phyloP scores from a whole-genome alignment of 2,329 filamentous ascomycete genomes.

The Epichloe gansuensis region DNA sequence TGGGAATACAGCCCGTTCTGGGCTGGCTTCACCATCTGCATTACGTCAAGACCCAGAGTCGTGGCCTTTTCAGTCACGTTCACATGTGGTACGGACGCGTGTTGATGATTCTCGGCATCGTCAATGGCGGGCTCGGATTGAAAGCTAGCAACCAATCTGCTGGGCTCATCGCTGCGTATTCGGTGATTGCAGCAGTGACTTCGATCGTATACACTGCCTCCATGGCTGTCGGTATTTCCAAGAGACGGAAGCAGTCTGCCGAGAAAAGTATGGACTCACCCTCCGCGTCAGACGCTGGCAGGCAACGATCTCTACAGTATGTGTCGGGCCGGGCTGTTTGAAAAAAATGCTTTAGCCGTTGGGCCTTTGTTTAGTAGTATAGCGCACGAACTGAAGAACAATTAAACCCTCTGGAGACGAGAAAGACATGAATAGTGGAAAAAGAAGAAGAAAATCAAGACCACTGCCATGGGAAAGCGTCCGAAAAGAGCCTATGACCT shows the following conservation, averaged over 20 bases:
- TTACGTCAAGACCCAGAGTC: constrained; percentile 34
- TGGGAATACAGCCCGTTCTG: constrained; percentile 46
- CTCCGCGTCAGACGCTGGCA: not conserved
- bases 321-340: not conserved
- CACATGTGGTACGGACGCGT: constrained; percentile 53
- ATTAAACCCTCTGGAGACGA: not conserved
- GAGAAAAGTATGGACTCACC: not conserved
- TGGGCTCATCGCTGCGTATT: constrained; percentile 39
- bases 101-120: constrained; percentile 44
- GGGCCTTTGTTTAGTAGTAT: too few species aligned
- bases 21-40: constrained; percentile 46
- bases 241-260: not conserved
- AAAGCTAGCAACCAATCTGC: constrained; percentile 30
- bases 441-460: not conserved
- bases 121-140: constrained; percentile 54
- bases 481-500: too few species aligned
- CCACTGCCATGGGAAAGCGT: too few species aligned
- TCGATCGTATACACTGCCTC: constrained; percentile 29
- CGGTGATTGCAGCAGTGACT: constrained; percentile 40
- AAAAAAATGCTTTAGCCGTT: too few species aligned
- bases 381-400: too few species aligned
- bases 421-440: not conserved
- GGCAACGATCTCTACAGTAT: not conserved
- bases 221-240: not conserved
- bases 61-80: constrained; percentile 39